Evolutionary conservation across 306 rosid species (phyloP).

Genomic region (Gleditsia sinensis): DNA sequence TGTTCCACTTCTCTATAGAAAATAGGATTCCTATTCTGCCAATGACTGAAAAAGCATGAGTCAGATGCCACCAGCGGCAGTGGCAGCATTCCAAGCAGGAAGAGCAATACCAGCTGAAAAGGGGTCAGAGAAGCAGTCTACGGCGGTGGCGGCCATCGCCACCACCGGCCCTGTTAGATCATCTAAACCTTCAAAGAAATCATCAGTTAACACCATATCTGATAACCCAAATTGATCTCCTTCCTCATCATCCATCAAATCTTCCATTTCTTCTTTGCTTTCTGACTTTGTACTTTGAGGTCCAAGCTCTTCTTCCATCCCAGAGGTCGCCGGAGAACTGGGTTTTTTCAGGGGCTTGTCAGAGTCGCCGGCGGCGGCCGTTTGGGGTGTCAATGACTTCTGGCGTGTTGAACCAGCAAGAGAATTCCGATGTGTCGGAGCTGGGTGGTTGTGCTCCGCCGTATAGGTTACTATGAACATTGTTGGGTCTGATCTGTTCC

Average conservation of each 20-base stretch:
- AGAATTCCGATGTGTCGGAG: slow-evolving; percentile 93
- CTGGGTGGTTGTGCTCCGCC: slow-evolving; percentile 95
- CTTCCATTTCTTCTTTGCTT: slow-evolving; percentile 69
- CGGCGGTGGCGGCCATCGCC: slow-evolving; percentile 35
- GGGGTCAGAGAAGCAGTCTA: slow-evolving; percentile 60
- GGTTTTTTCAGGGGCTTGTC: slow-evolving; percentile 37
- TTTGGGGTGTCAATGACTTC: slow-evolving; percentile 51
- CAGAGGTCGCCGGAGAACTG: slow-evolving; percentile 53
- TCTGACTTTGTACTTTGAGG: slow-evolving; percentile 49
- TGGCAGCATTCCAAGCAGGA: slow-evolving; percentile 70
- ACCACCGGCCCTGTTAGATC: slow-evolving; percentile 50
- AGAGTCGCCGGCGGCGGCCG: slow-evolving; percentile 33
- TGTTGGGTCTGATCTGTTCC: slow-evolving; percentile 87
- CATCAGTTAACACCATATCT: slow-evolving; percentile 64
- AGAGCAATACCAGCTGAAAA: slow-evolving; percentile 50
- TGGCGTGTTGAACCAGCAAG: slow-evolving; percentile 96
- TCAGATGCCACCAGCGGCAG: slow-evolving; percentile 68
- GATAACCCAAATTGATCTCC: slow-evolving; percentile 65
- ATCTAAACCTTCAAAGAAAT: slow-evolving; percentile 78
- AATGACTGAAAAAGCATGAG: too few species aligned
- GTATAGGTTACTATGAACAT: slow-evolving; percentile 95
- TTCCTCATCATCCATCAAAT: slow-evolving; percentile 69
- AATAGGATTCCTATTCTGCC: slow-evolving; percentile 31
- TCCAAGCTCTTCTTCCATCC: slow-evolving; percentile 52
- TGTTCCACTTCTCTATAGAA: slow-evolving; percentile 38